Conservation (phyloP, 257 asterid genomes). For the Echites panduratus region DNA sequence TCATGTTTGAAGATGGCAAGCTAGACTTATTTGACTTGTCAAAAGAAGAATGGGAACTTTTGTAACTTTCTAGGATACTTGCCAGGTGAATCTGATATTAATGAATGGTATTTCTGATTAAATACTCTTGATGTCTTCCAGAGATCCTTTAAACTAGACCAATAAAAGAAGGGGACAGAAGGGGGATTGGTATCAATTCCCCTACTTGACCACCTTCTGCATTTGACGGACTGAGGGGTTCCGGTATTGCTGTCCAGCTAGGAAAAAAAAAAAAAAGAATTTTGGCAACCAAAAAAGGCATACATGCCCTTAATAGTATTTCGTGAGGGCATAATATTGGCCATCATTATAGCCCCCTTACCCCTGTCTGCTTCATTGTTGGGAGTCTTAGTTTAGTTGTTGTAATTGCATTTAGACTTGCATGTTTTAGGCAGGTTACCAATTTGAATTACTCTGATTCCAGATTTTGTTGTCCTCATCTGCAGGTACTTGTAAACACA, state of each 20-base stretch:
- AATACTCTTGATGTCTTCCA: neutral
- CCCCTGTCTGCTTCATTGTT: neutral
- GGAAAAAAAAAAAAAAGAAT: too few species aligned
- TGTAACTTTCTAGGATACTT: constrained; percentile 33
- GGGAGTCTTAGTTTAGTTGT: too few species aligned
- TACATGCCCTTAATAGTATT: too few species aligned
- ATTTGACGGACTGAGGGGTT: neutral
- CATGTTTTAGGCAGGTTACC: too few species aligned
- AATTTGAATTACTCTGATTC: too few species aligned
- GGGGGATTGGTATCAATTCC: neutral
- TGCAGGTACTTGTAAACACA: constrained; percentile 8
- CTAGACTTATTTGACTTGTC: constrained; percentile 67
- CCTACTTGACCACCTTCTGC: neutral
- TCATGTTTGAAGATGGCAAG: constrained; percentile 82
- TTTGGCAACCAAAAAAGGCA: neutral
- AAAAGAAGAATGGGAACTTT: constrained; percentile 72
- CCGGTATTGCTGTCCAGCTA: neutral
- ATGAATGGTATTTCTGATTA: neutral
- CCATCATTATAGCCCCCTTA: neutral
- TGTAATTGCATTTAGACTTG: neutral
- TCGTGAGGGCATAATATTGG: neutral
- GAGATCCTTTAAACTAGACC: neutral
- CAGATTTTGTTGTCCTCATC: neutral
- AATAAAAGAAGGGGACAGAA: neutral
- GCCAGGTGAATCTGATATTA: constrained; percentile 32